Percentiles rank a stretch among this genome's conserved stretches.
phyloP scores from a whole-genome alignment of 2,329 filamentous ascomycete species.

The Cytospora schulzeri region DNA sequence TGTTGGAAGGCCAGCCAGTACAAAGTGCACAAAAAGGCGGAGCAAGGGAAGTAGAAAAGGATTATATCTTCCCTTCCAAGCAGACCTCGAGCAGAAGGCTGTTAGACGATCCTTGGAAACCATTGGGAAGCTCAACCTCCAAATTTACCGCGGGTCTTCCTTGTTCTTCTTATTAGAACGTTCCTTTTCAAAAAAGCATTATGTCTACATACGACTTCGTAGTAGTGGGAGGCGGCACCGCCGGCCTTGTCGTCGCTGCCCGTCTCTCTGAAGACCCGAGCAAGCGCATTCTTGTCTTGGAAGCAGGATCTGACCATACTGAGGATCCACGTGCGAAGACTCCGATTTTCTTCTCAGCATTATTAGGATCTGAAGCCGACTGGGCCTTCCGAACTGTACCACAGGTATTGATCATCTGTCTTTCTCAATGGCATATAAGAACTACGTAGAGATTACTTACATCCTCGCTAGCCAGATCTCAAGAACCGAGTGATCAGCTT shows the following conservation, averaged over 20 bases:
- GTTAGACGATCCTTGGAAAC: too few species aligned
- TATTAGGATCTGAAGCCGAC: slow-evolving; percentile 18
- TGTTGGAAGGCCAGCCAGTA: too few species aligned
- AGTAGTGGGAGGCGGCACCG: slow-evolving; percentile 52
- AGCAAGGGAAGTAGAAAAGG: too few species aligned
- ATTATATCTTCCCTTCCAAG: too few species aligned
- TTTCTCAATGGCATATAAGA: neutral
- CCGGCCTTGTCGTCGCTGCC: slow-evolving; percentile 48
- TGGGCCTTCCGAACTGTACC: slow-evolving; percentile 18
- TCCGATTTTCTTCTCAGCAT: slow-evolving; percentile 15
- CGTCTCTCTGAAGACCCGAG: slow-evolving; percentile 42
- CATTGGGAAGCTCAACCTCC: neutral
- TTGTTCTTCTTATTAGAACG: too few species aligned
- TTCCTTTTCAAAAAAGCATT: neutral
- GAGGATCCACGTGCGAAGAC: slow-evolving; percentile 35
- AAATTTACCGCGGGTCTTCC: neutral
- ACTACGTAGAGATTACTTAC: neutral
- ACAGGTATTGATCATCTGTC: neutral
- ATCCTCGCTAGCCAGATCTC: slow-evolving; percentile 16
- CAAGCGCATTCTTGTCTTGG: slow-evolving; percentile 43
- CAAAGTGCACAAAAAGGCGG: too few species aligned
- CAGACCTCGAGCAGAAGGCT: too few species aligned
- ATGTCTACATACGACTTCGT: slow-evolving; percentile 42
- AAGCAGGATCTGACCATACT: slow-evolving; percentile 41
- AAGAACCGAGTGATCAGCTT: slow-evolving; percentile 38